These are phyloP conservation scores for Colletotrichum godetiae DNA, from an alignment of 2,329 filamentous ascomycete species.

Conservation along the genomic window DNA sequence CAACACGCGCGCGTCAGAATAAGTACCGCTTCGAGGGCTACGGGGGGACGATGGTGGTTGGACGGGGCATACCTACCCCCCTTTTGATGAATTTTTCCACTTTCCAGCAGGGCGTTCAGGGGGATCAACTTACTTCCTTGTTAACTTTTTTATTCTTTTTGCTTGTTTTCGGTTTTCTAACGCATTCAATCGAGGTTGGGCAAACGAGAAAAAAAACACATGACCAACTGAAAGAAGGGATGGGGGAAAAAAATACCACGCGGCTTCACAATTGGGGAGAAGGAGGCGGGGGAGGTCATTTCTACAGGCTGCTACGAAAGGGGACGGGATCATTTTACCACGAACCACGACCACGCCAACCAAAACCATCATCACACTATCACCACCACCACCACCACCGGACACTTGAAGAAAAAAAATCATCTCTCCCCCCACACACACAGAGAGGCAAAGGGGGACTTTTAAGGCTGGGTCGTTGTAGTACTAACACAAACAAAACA, in stretches of 20 bases:
- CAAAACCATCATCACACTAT: slow-evolving; percentile 10
- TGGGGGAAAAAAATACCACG: slow-evolving; percentile 31
- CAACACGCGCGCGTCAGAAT: neutral
- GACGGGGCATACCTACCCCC: slow-evolving; percentile 23
- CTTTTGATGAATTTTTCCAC: slow-evolving; percentile 33
- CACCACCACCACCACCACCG: slow-evolving; percentile 2
- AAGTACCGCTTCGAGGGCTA: slow-evolving; percentile 13
- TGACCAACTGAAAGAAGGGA: slow-evolving; percentile 33
- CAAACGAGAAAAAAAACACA: slow-evolving; percentile 25
- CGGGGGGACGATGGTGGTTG: slow-evolving; percentile 6
- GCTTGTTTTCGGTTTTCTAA: slow-evolving; percentile 4
- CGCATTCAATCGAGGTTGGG: slow-evolving; percentile 33
- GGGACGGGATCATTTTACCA: slow-evolving; percentile 16
- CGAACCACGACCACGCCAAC: slow-evolving; percentile 21
- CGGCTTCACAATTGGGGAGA: neutral
- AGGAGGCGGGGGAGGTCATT: slow-evolving; percentile 6
- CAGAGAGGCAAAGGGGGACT: neutral
- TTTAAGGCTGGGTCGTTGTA: slow-evolving; percentile 27
- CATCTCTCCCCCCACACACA: neutral
- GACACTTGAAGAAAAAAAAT: slow-evolving; percentile 17
- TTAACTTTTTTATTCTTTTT: neutral
- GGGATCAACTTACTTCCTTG: slow-evolving; percentile 12
- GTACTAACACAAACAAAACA: slow-evolving; percentile 23
- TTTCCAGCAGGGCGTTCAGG: slow-evolving; percentile 34
- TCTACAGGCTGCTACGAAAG: slow-evolving; percentile 30